A percentile compares a stretch with the other conserved stretches of the same genome.
These are phyloP conservation scores for Dactylonectria estremocensis DNA, from an alignment of 2,329 filamentous ascomycete genomes.

Conservation along the genomic window DNA sequence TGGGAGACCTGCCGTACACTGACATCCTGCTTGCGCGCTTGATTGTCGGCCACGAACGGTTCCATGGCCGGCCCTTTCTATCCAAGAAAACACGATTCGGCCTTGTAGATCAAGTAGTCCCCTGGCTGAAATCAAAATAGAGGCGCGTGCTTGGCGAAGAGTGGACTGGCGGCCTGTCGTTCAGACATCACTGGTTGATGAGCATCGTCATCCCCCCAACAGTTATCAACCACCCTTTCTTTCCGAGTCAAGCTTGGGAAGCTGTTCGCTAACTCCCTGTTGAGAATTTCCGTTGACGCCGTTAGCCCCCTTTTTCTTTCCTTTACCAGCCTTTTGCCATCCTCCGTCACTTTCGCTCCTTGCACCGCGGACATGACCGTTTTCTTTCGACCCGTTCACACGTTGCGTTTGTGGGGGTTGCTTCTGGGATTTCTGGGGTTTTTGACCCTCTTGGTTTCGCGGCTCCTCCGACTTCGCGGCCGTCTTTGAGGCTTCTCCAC, in stretches of 20 bases:
- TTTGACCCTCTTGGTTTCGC: constrained; percentile 35
- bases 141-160: background rate
- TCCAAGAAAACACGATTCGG: constrained; percentile 43
- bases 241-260: constrained; percentile 72
- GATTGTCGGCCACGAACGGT: constrained; percentile 25
- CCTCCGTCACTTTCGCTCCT: constrained; percentile 69
- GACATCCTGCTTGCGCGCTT: constrained; percentile 26
- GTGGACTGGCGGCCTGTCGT: background rate
- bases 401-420: constrained; percentile 48
- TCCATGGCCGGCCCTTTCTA: constrained; percentile 34
- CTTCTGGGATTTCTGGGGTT: constrained; percentile 49
- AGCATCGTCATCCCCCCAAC: constrained; percentile 10
- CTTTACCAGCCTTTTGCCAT: constrained; percentile 74
- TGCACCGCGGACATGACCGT: constrained; percentile 67
- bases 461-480: constrained; percentile 20
- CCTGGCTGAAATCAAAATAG: constrained; percentile 8
- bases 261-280: constrained; percentile 63
- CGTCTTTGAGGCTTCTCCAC: constrained; percentile 39
- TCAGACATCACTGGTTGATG: background rate
- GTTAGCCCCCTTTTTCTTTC: constrained; percentile 62
- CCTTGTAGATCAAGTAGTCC: constrained; percentile 31
- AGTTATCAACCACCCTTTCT: constrained; percentile 72
- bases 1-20: constrained; percentile 23
- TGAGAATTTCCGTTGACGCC: constrained; percentile 56
- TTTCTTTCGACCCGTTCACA: constrained; percentile 61